Evolutionary conservation across 352 stramenopile genomes (phyloP).

Genomic region (Stramenopiles sp.): DNA sequence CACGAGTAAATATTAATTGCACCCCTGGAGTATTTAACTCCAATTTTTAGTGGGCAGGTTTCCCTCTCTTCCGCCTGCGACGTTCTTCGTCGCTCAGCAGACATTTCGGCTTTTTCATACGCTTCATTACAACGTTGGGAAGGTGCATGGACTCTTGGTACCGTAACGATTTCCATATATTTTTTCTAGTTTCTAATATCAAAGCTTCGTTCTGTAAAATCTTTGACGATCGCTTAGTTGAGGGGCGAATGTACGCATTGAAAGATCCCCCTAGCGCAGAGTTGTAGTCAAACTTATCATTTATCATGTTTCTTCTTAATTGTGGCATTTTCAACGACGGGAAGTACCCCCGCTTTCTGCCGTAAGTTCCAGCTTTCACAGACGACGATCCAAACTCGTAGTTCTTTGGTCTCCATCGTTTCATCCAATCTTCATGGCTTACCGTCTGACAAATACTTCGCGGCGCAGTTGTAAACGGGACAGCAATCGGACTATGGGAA

Average conservation of each 20-base stretch:
- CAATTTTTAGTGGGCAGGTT: too few relatives aligned
- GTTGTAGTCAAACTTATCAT: neutral
- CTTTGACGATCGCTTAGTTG: neutral
- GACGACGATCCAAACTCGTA: neutral
- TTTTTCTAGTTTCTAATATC: neutral
- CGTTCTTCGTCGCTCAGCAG: neutral
- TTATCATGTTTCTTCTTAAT: neutral
- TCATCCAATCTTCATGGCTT: neutral
- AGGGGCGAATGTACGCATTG: neutral
- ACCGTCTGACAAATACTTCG: too few relatives aligned
- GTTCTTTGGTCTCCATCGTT: neutral
- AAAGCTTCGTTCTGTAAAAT: neutral
- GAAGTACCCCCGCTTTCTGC: neutral
- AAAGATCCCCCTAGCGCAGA: neutral
- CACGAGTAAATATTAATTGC: too few relatives aligned
- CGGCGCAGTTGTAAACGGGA: too few relatives aligned
- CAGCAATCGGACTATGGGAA: too few relatives aligned
- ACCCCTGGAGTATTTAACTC: too few relatives aligned
- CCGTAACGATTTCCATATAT: slow-evolving; percentile 1
- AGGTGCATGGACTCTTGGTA: neutral
- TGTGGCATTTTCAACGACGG: neutral
- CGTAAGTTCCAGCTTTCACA: neutral
- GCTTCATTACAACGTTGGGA: neutral
- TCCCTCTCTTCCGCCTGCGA: too few relatives aligned
- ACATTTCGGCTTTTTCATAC: neutral